Percentiles rank a stretch among this genome's conserved stretches.
phyloP scores from a whole-genome alignment of 495 filamentous ascomycete species.

The Entonaema liquescens region DNA sequence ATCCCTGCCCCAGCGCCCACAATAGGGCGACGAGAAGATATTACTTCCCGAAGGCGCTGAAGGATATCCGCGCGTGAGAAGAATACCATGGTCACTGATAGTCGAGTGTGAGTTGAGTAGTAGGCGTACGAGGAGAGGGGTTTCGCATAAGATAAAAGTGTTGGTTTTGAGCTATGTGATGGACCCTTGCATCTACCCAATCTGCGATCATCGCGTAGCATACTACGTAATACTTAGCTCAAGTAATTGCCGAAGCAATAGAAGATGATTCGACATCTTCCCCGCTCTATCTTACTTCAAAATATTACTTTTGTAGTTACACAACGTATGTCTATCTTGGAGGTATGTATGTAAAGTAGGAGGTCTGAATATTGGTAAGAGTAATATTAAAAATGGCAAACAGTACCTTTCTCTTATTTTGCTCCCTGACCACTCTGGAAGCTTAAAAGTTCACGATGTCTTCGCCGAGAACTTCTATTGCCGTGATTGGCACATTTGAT shows the following conservation, averaged over 20 bases:
- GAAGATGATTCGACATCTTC: background rate
- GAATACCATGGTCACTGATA: slow-evolving; percentile 41
- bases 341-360: background rate
- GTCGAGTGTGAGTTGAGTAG: background rate
- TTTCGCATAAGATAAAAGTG: background rate
- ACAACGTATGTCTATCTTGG: background rate
- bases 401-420: background rate
- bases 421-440: background rate
- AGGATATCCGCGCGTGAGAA: slow-evolving; percentile 66
- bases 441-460: slow-evolving; percentile 32
- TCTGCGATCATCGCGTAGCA: background rate
- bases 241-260: background rate
- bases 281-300: background rate
- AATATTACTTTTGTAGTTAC: background rate
- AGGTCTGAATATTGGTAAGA: too few relatives aligned
- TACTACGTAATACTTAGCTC: background rate
- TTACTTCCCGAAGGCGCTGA: slow-evolving; percentile 59
- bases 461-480: slow-evolving; percentile 53
- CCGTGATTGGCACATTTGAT: slow-evolving; percentile 72
- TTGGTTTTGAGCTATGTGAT: background rate
- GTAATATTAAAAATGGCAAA: too few relatives aligned
- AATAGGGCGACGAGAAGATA: slow-evolving; percentile 63
- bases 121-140: background rate
- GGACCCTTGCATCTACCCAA: background rate
- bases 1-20: slow-evolving; percentile 77